Conservation (phyloP, 495 filamentous ascomycete genomes). For the Penicillium fimorum region DNA sequence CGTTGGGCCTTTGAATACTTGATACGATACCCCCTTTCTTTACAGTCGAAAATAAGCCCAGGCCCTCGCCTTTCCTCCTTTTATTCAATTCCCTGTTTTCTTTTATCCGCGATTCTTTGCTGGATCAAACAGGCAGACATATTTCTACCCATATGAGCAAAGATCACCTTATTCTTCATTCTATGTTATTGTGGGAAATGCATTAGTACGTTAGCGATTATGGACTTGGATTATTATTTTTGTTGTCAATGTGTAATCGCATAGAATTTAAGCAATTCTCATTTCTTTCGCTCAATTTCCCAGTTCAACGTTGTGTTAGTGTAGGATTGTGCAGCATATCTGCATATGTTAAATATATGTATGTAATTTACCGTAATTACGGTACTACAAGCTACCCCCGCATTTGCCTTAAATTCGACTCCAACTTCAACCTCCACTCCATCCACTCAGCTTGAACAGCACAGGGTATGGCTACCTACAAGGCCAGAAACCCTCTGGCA, state of each 20-base stretch:
- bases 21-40: conserved; percentile 38
- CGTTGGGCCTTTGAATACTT: conserved; percentile 41
- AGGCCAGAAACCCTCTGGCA: conserved; percentile 53
- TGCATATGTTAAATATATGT: conserved; percentile 7
- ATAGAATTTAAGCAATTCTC: conserved; percentile 19
- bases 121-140: conserved; percentile 19
- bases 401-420: conserved; percentile 22
- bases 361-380: conserved; percentile 14
- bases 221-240: conserved; percentile 16
- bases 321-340: conserved; percentile 1
- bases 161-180: conserved; percentile 23
- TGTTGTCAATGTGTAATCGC: conserved; percentile 22
- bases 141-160: conserved; percentile 33
- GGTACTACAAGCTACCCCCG: conserved; percentile 22
- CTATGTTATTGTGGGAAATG: conserved; percentile 33
- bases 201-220: conserved; percentile 33
- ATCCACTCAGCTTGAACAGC: background rate
- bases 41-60: conserved; percentile 12
- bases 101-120: conserved; percentile 5
- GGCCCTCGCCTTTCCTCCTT: conserved; percentile 17
- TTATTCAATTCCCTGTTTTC: conserved; percentile 15
- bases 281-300: background rate
- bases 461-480: conserved; percentile 34
- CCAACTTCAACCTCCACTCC: conserved; percentile 13
- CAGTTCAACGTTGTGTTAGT: conserved; percentile 2